A percentile compares a stretch with the other conserved stretches of the same genome.
These are phyloP conservation scores for Meira nashicola DNA, from an alignment of 1,284 basidiomycete species.

Conservation along the genomic window DNA sequence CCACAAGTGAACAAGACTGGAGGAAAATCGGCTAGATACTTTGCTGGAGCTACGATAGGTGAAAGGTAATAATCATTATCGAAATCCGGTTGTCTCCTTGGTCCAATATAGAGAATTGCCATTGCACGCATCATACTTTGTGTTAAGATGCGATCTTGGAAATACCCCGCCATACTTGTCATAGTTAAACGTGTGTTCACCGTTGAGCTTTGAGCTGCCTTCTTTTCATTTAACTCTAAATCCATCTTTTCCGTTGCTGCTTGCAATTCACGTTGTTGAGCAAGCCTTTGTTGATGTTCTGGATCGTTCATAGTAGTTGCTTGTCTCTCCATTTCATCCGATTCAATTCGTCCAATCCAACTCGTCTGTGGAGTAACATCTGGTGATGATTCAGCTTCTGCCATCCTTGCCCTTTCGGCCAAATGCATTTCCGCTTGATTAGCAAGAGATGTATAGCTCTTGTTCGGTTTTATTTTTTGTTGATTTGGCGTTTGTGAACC, in stretches of 20 bases:
- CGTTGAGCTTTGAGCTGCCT: slow-evolving; percentile 46
- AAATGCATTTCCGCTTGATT: slow-evolving; percentile 41
- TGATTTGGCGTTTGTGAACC: neutral
- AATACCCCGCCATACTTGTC: slow-evolving; percentile 78
- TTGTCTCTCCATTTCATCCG: slow-evolving; percentile 12
- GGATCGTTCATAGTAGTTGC: neutral
- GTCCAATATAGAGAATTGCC: slow-evolving; percentile 94
- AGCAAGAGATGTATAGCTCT: slow-evolving; percentile 35
- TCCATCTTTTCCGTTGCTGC: slow-evolving; percentile 28
- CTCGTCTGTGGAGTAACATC: slow-evolving; percentile 7
- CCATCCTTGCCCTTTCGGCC: slow-evolving; percentile 37
- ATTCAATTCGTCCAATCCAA: slow-evolving; percentile 17
- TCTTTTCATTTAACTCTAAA: slow-evolving; percentile 17
- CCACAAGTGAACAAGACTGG: slow-evolving; percentile 66
- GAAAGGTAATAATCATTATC: slow-evolving; percentile 90
- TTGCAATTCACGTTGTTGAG: slow-evolving; percentile 25
- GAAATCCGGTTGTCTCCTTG: slow-evolving; percentile 84
- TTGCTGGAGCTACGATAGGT: slow-evolving; percentile 78
- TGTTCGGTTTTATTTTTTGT: slow-evolving; percentile 1
- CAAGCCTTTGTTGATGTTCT: slow-evolving; percentile 14
- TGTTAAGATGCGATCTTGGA: slow-evolving; percentile 43
- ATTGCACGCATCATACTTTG: slow-evolving; percentile 76
- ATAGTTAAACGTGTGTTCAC: slow-evolving; percentile 85
- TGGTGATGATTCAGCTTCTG: slow-evolving; percentile 36
- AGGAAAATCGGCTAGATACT: slow-evolving; percentile 83